Base-by-base conservation (phyloP, 331 rosid species). In the Dryas integrifolia region DNA sequence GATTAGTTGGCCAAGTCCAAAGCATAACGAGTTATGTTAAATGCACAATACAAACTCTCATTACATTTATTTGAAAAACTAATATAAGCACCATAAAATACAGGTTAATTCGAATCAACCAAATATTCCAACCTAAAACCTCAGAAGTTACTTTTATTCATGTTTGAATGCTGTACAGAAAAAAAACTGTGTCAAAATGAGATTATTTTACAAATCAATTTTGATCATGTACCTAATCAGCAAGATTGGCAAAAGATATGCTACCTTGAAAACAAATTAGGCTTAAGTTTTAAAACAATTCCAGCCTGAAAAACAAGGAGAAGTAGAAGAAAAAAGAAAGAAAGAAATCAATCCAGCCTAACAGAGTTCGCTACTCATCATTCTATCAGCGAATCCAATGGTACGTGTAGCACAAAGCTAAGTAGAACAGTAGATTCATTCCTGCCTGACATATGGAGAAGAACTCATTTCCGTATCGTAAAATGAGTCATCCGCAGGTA, bases 381-480 rank as follows among this genome's bases (percentile, higher is more conserved):
- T 26, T 46, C 56, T 38, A 15, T 62, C 30, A 41, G 50, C 9
- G 8, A n/a, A 41, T 1, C 47, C 5, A 15, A 18, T 7, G 67
- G 65, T n/a, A 15, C 2, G 3, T 30, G 47, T 14, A 24, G 75
- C 75, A 55, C 9, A n/a, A 11, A 53, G 18, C 26, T 9, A 48
- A n/a, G 59, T 18, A 69, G 50, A 60, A 71, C 65, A 30, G 60
- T n/a, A 0, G 59, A 46, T 18, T 86, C 85, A 89, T 56, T 92
- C 96, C 60, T 85, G 86, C 81, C 90, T 79, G 51, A 83, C n/a
- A 40, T 59, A 58, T 3, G 90, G 96, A 50, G 94, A 80, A 35
- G 87, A 83, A 74, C 96, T 88, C 80, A 74, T 67, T 76, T 89
- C 96, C 26, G 96, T 89, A 61, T 90, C 85, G 84, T 86, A 92